Evolutionary conservation across 352 stramenopile genomes (phyloP).

Genomic region (Phytopythium aichiense): DNA sequence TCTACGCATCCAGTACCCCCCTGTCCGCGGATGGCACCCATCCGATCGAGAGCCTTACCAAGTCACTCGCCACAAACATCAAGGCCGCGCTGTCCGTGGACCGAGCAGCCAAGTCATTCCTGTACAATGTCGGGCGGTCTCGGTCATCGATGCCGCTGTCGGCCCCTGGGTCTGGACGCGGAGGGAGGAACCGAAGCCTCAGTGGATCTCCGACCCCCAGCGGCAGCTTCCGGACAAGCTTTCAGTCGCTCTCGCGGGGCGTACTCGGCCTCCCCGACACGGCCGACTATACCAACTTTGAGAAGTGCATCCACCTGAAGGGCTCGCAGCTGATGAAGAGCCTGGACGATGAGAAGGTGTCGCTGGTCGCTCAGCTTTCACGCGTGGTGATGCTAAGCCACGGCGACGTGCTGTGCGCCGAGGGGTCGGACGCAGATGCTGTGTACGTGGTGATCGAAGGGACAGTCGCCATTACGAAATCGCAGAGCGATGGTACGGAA

Average conservation of each 20-base stretch:
- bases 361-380: constrained; percentile 65
- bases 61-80: constrained; percentile 58
- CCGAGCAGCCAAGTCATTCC: constrained; percentile 62
- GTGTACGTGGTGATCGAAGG: constrained; percentile 77
- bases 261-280: constrained; percentile 41
- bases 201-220: constrained; percentile 17
- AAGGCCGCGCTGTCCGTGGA: constrained; percentile 68
- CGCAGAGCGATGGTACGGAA: constrained; percentile 9
- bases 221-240: constrained; percentile 22
- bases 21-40: constrained; percentile 18
- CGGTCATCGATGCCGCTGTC: constrained; percentile 33
- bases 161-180: constrained; percentile 18
- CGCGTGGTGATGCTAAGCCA: constrained; percentile 59
- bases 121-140: constrained; percentile 63
- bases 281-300: constrained; percentile 70
- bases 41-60: constrained; percentile 43
- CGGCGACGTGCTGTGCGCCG: constrained; percentile 47
- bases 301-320: constrained; percentile 85
- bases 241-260: constrained; percentile 20
- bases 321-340: constrained; percentile 80
- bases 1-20: constrained; percentile 18
- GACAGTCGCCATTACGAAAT: constrained; percentile 41
- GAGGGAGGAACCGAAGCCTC: constrained; percentile 37
- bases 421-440: constrained; percentile 34
- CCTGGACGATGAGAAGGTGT: constrained; percentile 81